Evolutionary conservation across 2,329 filamentous ascomycete species (phyloP), one percentile per base, ranked within the genome.

Genomic region (Phialocephala subalpina): DNA sequence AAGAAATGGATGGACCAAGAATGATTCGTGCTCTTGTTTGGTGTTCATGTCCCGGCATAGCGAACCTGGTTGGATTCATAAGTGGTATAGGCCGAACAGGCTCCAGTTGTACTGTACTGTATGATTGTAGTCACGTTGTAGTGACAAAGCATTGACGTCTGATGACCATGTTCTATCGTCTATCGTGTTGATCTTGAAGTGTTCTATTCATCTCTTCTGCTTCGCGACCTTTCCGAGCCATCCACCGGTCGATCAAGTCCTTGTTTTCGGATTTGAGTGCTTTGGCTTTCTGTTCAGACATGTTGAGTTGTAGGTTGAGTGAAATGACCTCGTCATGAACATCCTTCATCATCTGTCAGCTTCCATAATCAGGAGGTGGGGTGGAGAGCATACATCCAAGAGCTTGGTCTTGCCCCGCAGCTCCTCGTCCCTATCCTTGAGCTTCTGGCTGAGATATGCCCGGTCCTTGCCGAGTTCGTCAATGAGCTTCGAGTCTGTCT

Each of bases 271-370:
- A 85, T 76, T 89, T 87, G 69, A 97, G 82, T 78, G 88, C 90
- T 76, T 90, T 88, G 33, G 86, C 84, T 75, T 89, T 88, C 77
- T 94, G 87, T 77, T 97, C 94, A 2, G 91, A 90, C 82, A 97
- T 87, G 72, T 96, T 94, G 52, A 97, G 84, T 78, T 98, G 92
- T 70, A 98, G 83, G 72, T 94, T 94, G 56, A 97, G 81, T 0
- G 93, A 90, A 59, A 97, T 90, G 79, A 97, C 90, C 78, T 99
- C 96, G 79, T 97, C 94, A 80, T 98, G 95, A 61, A 97, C 90
- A 74, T 95, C 87, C 86, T 91, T 73, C 53, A 27, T 33, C 16
- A 18, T 12, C 53, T 18, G 62, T 52, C 38, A 57, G 25, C 25
- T 36, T 8, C 2, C 11, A 18, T 36, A n/a, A 25, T 14, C n/a